Base-by-base conservation (phyloP, 192 early-diverging fungal species). In the Linnemannia elongata region DNA sequence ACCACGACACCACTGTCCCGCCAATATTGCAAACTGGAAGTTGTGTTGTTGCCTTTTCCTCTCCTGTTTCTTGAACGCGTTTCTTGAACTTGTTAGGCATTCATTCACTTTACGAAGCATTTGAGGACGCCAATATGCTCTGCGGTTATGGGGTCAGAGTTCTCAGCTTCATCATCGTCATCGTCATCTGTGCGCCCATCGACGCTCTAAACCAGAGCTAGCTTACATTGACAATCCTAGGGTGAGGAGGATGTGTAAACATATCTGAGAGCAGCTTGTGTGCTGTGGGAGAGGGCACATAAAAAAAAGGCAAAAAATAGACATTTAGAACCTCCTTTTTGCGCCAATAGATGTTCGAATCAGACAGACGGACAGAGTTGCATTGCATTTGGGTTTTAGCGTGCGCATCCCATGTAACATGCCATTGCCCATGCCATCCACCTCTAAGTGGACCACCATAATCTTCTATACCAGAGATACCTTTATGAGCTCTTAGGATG, bases 201-300 rank as follows among this genome's bases (percentile, higher is more conserved):
- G 5, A 60, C n/a, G 9, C 22, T 12, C n/a, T 66, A 15, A 66
- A 66, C 30, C 30, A 66, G 27, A 9, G 30, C 3, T 35, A 66
- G 4, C 60, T 66, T 9, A 33, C 60, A 27, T 15, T 9, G 60
- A 27, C 13, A 66, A 66, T 27, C 60, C 60, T 15, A 30, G 60
- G 60, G 27, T 12, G 27, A 15, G 12, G 44, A 12, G 44, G 44
- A 1, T 12, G 44, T 45, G 44, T 27, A 66, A 30, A 66, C 60
- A 33, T 66, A 66, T 12, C 60, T 66, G 60, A 66, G 60, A 66
- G 60, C 60, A 66, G n/a, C 44, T 12, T 66, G 60, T 33, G 60
- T 60, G 57, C 30, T 27, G n/a, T 27, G n/a, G 9, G 57, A 60
- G 57, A 5, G 10, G 54, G 54, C 6, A 10, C 24, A 30, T 35